Evolutionary conservation across 108 stramenopile genomes (phyloP).

Genomic region (Bacterosira constricta): DNA sequence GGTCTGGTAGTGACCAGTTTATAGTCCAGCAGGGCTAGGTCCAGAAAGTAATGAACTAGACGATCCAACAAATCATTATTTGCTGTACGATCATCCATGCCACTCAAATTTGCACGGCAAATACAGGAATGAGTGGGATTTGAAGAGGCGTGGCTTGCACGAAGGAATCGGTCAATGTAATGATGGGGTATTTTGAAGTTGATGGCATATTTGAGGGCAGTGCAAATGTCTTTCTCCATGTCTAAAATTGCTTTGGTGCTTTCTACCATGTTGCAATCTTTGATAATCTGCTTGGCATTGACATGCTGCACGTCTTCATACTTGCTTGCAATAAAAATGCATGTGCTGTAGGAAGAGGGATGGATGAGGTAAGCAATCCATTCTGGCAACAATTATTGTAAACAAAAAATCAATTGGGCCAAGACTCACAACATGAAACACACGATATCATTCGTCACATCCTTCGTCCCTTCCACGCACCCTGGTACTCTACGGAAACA

Average conservation of each 20-base stretch:
- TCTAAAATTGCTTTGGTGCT: conserved; percentile 51
- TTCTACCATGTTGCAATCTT: conserved; percentile 74
- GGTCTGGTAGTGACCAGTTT: conserved; percentile 53
- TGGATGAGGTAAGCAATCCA: not conserved
- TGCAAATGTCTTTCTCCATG: conserved; percentile 69
- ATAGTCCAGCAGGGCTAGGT: conserved; percentile 69
- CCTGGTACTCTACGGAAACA: too few relatives aligned
- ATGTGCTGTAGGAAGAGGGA: conserved; percentile 47
- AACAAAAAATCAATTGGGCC: not conserved
- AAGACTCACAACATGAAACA: conserved; percentile 3
- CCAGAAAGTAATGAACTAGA: conserved; percentile 74
- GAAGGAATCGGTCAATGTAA: conserved; percentile 58
- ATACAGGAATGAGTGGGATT: too few relatives aligned
- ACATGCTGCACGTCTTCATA: conserved; percentile 61
- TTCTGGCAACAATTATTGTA: not conserved
- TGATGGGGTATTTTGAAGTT: conserved; percentile 54
- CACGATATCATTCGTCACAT: not conserved
- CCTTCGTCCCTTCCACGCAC: conserved; percentile 8
- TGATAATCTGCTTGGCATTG: conserved; percentile 57
- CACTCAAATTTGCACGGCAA: conserved; percentile 1
- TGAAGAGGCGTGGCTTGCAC: conserved; percentile 72
- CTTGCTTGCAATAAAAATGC: conserved; percentile 82
- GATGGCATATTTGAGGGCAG: conserved; percentile 53
- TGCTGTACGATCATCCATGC: not conserved
- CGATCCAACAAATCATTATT: conserved; percentile 33